These are phyloP conservation scores for Davidsoniella eucalypti DNA, from an alignment of 2,329 filamentous ascomycete genomes.

Conservation along the genomic window DNA sequence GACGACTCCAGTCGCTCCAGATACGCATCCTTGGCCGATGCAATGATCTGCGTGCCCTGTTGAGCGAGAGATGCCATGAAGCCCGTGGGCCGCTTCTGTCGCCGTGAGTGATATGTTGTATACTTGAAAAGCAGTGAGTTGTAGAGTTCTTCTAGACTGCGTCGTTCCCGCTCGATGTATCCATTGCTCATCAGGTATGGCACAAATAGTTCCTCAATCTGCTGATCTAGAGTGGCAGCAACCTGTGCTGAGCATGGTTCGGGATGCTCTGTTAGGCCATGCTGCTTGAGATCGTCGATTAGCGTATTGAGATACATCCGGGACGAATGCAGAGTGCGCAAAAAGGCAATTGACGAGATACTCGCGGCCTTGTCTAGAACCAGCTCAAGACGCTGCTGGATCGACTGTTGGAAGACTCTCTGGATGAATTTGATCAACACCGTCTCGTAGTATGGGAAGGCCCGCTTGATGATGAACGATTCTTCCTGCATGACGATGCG, in stretches of 20 bases:
- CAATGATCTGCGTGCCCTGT: conserved; percentile 73
- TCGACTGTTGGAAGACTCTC: conserved; percentile 91
- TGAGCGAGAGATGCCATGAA: conserved; percentile 89
- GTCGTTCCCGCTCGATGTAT: conserved; percentile 54
- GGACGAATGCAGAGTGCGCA: conserved; percentile 80
- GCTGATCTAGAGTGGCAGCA: conserved; percentile 55
- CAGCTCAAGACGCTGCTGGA: conserved; percentile 90
- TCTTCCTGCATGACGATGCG: conserved; percentile 93
- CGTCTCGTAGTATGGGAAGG: conserved; percentile 91
- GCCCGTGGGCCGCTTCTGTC: conserved; percentile 76
- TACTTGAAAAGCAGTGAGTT: conserved; percentile 92
- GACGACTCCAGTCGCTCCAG: conserved; percentile 77
- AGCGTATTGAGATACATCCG: conserved; percentile 74
- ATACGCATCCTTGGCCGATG: conserved; percentile 80
- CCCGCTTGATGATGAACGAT: conserved; percentile 87
- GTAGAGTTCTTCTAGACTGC: conserved; percentile 62
- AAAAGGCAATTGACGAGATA: conserved; percentile 79
- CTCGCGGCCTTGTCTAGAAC: conserved; percentile 88
- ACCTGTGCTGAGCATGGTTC: conserved; percentile 80
- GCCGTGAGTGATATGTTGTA: conserved; percentile 77
- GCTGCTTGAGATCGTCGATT: conserved; percentile 83
- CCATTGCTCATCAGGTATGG: conserved; percentile 53
- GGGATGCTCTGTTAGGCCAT: conserved; percentile 88
- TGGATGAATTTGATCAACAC: conserved; percentile 88
- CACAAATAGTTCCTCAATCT: conserved; percentile 62